Conservation (phyloP, 768 basidiomycete species). For the Pleurotus djamor region DNA sequence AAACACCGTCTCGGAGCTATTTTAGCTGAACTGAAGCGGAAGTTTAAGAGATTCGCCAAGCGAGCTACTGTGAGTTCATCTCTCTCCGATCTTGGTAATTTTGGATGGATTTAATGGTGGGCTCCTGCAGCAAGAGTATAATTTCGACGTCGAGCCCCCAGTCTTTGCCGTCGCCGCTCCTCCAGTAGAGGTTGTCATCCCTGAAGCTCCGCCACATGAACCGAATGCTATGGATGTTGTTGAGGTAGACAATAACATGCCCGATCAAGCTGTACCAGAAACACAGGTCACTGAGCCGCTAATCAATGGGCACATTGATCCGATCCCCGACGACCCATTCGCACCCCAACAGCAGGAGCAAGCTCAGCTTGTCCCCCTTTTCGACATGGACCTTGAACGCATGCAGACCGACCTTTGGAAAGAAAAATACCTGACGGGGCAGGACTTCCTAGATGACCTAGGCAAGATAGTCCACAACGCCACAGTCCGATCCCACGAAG, state of each 20-base stretch:
- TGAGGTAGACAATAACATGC: constrained; percentile 32
- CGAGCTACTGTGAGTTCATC: constrained; percentile 58
- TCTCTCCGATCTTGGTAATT: not conserved
- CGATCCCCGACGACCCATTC: constrained; percentile 25
- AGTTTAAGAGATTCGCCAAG: constrained; percentile 89
- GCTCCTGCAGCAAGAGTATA: constrained; percentile 67
- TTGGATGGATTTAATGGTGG: constrained; percentile 10
- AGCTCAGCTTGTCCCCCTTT: constrained; percentile 50
- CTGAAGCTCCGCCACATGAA: constrained; percentile 6
- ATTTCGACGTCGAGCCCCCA: constrained; percentile 32
- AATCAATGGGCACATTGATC: constrained; percentile 39
- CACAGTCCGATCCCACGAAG: constrained; percentile 50
- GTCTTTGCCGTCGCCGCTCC: too few species aligned
- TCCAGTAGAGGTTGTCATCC: constrained; percentile 16
- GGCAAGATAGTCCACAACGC: constrained; percentile 81
- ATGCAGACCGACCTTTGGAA: constrained; percentile 87
- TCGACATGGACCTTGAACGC: constrained; percentile 88
- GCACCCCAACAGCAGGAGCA: constrained; percentile 31
- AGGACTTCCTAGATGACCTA: constrained; percentile 84
- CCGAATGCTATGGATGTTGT: constrained; percentile 20
- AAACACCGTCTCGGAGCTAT: constrained; percentile 92
- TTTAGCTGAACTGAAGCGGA: constrained; percentile 84
- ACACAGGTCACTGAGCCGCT: constrained; percentile 27
- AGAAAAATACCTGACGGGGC: constrained; percentile 82
- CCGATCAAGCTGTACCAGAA: constrained; percentile 38